Evolutionary conservation across 2,329 filamentous ascomycete species (phyloP).

Genomic region (Lecanoromycetidae sp.): DNA sequence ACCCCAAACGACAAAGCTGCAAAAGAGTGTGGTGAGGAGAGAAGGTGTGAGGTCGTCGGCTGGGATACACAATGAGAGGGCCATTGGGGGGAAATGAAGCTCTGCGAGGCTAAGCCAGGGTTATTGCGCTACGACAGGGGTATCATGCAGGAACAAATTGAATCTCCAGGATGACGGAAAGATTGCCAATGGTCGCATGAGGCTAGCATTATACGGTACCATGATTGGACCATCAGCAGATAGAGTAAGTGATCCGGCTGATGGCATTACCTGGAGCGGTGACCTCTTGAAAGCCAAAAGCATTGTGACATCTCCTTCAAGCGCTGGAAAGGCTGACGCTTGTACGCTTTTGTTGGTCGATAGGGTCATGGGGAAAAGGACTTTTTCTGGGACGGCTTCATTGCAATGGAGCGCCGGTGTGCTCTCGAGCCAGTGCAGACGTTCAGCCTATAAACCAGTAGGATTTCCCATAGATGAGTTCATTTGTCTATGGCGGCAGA

Average conservation of each 20-base stretch:
- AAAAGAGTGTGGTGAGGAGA: constrained; percentile 10
- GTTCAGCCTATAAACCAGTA: too few species aligned
- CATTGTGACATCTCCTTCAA: background rate
- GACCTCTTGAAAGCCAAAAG: background rate
- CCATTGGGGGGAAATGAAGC: constrained; percentile 2
- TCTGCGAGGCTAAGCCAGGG: background rate
- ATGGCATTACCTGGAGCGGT: background rate
- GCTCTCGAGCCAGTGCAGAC: too few species aligned
- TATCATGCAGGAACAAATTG: constrained; percentile 9
- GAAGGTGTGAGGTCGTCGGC: constrained; percentile 1
- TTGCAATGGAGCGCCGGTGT: too few species aligned
- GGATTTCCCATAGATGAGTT: too few species aligned
- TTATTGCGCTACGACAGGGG: constrained; percentile 1
- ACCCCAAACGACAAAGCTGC: constrained; percentile 3
- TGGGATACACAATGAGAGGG: constrained; percentile 5
- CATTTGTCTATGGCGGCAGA: too few species aligned
- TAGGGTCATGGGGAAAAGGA: background rate
- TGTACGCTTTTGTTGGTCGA: background rate
- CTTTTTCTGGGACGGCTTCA: too few species aligned
- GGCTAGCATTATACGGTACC: background rate
- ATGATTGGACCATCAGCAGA: background rate
- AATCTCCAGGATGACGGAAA: background rate
- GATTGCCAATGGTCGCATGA: constrained; percentile 3
- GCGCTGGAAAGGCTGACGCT: background rate
- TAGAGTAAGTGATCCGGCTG: background rate